Evolutionary conservation across 2,329 filamentous ascomycete species (phyloP).

Genomic region (Cordyceps sp.): DNA sequence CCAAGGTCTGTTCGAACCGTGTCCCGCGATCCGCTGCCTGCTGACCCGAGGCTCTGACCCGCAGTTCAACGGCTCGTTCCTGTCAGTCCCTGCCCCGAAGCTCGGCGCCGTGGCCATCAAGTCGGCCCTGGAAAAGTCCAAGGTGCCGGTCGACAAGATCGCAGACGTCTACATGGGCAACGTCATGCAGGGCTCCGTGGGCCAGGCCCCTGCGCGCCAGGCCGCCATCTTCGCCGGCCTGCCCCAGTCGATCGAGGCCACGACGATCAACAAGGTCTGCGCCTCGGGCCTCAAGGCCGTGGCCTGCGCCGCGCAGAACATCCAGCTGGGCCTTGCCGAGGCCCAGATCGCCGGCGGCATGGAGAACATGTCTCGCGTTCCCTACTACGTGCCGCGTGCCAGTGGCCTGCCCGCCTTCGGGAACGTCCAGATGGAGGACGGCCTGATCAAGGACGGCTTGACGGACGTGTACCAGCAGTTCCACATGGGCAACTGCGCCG

Average conservation of each 20-base stretch:
- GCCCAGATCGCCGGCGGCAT: constrained; percentile 89
- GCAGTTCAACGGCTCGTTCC: constrained; percentile 95
- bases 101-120: constrained; percentile 87
- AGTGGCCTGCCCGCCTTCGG: constrained; percentile 74
- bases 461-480: constrained; percentile 95
- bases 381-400: constrained; percentile 77
- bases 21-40: too few relatives aligned
- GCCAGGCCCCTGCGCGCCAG: constrained; percentile 85
- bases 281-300: constrained; percentile 90
- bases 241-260: constrained; percentile 63
- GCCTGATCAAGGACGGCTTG: constrained; percentile 82
- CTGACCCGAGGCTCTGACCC: too few relatives aligned
- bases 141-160: constrained; percentile 64
- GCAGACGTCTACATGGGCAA: constrained; percentile 97
- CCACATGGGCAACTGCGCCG: constrained; percentile 96
- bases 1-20: constrained; percentile 57
- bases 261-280: constrained; percentile 97
- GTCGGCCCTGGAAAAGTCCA: constrained; percentile 73
- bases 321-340: constrained; percentile 77
- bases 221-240: constrained; percentile 80
- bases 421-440: constrained; percentile 75
- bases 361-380: constrained; percentile 94
- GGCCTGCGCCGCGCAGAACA: constrained; percentile 78
- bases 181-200: constrained; percentile 67
- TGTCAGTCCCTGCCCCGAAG: constrained; percentile 67